Evolutionary conservation across 805 yeast genomes (phyloP).

Genomic region (Ogataea methanolica): DNA sequence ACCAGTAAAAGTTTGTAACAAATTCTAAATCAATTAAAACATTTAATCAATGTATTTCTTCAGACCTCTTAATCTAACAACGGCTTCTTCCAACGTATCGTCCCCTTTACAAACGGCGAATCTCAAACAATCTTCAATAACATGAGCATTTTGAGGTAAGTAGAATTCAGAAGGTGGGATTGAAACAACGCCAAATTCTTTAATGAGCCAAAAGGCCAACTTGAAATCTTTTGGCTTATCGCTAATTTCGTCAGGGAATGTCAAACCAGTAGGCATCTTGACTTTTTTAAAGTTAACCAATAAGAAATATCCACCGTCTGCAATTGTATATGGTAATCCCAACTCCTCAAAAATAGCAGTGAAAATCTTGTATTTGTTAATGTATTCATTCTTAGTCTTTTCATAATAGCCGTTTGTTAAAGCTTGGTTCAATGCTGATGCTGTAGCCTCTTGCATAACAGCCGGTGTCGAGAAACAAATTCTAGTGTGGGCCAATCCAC

Average conservation of each 20-base stretch:
- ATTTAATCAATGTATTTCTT: slow-evolving; percentile 50
- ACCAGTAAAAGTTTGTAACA: background rate
- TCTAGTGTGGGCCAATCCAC: slow-evolving; percentile 86
- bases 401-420: slow-evolving; percentile 61
- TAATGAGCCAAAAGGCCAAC: slow-evolving; percentile 88
- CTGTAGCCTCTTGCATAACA: slow-evolving; percentile 89
- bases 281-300: slow-evolving; percentile 84
- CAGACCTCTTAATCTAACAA: slow-evolving; percentile 62
- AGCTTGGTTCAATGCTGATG: slow-evolving; percentile 68
- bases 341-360: slow-evolving; percentile 79
- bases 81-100: slow-evolving; percentile 74
- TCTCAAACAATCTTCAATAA: slow-evolving; percentile 80
- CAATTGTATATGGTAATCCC: slow-evolving; percentile 80
- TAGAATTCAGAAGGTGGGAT: slow-evolving; percentile 98
- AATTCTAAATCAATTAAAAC: background rate
- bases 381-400: slow-evolving; percentile 62
- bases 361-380: slow-evolving; percentile 67
- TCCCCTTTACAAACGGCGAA: slow-evolving; percentile 97
- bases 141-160: slow-evolving; percentile 60
- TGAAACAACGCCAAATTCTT: slow-evolving; percentile 89
- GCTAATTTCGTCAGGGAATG: slow-evolving; percentile 64
- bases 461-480: slow-evolving; percentile 89
- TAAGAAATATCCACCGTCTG: slow-evolving; percentile 93
- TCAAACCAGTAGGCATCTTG: slow-evolving; percentile 60
- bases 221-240: slow-evolving; percentile 79